A percentile compares a stretch with the other conserved stretches of the same genome.
phyloP scores from a whole-genome alignment of 148 eudicot species.

The Silene uniflora region DNA sequence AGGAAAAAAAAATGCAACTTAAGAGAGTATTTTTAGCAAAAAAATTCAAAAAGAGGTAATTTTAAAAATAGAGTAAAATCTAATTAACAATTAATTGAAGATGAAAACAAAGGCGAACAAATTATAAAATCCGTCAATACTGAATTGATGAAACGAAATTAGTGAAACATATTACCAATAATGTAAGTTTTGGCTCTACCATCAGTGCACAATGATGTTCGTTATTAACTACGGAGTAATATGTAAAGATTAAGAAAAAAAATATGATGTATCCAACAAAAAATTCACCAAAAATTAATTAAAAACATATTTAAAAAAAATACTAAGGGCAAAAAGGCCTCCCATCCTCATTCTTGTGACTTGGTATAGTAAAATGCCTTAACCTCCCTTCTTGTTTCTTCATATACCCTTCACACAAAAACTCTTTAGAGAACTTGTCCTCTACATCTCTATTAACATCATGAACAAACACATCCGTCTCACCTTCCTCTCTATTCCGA shows the following conservation, averaged over 20 bases:
- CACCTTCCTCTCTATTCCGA: conserved; percentile 55
- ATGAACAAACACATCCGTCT: conserved; percentile 89
- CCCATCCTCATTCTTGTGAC: conserved; percentile 47
- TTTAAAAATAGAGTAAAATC: too few relatives aligned
- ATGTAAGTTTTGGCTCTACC: too few relatives aligned
- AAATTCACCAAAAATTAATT: not conserved
- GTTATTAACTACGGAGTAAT: too few relatives aligned
- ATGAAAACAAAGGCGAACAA: too few relatives aligned
- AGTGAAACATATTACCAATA: too few relatives aligned
- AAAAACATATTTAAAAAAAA: not conserved
- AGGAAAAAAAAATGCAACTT: too few relatives aligned
- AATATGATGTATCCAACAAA: not conserved
- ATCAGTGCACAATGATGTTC: too few relatives aligned
- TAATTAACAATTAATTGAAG: too few relatives aligned
- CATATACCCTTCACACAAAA: conserved; percentile 88
- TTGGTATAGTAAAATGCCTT: conserved; percentile 83
- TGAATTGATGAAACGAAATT: too few relatives aligned
- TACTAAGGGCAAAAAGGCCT: conserved; percentile 71
- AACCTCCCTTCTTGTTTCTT: conserved; percentile 83
- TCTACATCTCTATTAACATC: conserved; percentile 92
- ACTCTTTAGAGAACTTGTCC: conserved; percentile 70
- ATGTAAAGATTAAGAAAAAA: not conserved
- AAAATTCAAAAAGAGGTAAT: too few relatives aligned
- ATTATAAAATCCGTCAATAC: too few relatives aligned
- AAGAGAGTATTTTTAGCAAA: too few relatives aligned